Base-by-base conservation (phyloP, 164 flowering plant genomes). In the Houttuynia cordata region DNA sequence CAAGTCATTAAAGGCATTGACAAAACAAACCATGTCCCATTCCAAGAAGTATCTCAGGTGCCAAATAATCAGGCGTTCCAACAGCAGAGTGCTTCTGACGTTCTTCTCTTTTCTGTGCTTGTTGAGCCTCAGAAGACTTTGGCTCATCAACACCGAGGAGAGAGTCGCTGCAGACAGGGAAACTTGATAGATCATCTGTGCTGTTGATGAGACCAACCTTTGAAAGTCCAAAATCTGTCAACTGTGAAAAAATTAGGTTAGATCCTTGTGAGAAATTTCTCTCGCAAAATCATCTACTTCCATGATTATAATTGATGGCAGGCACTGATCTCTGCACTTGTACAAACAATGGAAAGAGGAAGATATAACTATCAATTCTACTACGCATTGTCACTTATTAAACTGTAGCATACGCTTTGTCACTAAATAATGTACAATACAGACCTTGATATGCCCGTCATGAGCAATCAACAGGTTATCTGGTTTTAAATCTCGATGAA, bases 141-240 rank as follows among this genome's bases (percentile, higher is more conserved):
- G 80, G 69, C 69, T 79, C 84, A 64, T 84, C 81, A 19, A 83
- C 81, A 52, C 76, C 82, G 24, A 84, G 68, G 62, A 78, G 67
- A 45, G 72, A 67, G 68, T 77, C 52, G 63, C 64, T 77, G 59
- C 71, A 62, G 39, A 73, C 74, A 53, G 85, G 54, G 64, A 91
- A 80, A 60, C 89, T 87, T 52, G 95, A 83, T 65, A 94, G 80
- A 76, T 94, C 97, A 70, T 91, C 96, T 19, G 97, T 94, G 74
- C 97, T 91, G 76, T 85, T 74, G 61, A 94, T 94, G 42, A 94
- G 96, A 58, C 99, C 99, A 79, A 94, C 96, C 67, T 80, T 88
- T 24, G 99, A 94, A 56, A 94, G 96, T 67, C 99, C 99, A 82
- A 94, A 94, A 83, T 94, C 99, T 84, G 99, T 91, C 85, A 94